Evolutionary conservation across 306 rosid species (phyloP), one percentile per base, ranked within the genome.

Genomic region (Trifolium repens): DNA sequence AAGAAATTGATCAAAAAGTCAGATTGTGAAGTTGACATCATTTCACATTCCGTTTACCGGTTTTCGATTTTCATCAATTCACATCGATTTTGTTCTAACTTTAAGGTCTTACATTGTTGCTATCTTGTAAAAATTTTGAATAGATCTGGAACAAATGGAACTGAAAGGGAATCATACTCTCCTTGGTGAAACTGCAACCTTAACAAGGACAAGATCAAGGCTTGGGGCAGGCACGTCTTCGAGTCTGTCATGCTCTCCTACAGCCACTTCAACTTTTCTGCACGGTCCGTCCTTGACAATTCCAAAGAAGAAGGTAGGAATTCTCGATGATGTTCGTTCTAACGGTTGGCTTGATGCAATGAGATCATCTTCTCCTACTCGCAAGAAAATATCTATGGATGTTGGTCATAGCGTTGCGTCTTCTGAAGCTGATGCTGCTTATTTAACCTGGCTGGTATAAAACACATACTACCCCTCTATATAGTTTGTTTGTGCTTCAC

Each of bases 321-420:
- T 92, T 65, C 93, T 92, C 67, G 97, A 89, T 9, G 99, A 96
- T 60, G 85, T 96, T 79, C 98, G 97, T 54, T 82, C 87, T 32
- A 87, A 84, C 64, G 66, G 92, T 62, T 96, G 91, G 87, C 84
- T 96, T 8, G 99, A 96, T 82, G 90, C 98, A 65, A 96, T 96
- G 99, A 96, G 93, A 83, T 84, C 93, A 55, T 96, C 99, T 47
- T 96, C 99, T 49, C 99, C 99, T 72, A 90, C 99, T 54, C 94
- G 80, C 50, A 87, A 70, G 71, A 96, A 84, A 86, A 63, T 84
- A 78, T 16, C 89, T 44, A 89, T 88, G 83, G 96, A 47, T 71
- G 70, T 81, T 67, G 74, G 75, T 67, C 81, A 81, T 66, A 98
- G 89, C 43, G 77, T 71, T 68, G 63, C 86, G 2, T 62, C 88